Evolutionary conservation across 306 rosid species (phyloP), one percentile per base, ranked within the genome.

Genomic region (Gastrolobium bilobum): DNA sequence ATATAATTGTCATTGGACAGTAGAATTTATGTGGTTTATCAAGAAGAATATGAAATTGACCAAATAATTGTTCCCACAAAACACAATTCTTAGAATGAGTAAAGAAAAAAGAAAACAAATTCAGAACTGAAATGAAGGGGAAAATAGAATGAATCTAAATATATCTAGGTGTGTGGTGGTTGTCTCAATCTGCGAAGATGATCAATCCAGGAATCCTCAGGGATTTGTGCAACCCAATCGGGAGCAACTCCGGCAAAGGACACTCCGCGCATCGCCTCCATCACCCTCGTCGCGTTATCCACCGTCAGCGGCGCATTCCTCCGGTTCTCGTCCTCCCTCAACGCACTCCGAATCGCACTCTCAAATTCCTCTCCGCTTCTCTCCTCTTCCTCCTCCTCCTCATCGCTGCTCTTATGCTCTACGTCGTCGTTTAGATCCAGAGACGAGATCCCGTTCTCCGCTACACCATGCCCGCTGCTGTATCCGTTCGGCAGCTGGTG

Each of bases 191-290:
- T 71, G 4, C 86, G 92, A 77, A 96, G 90, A 14, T 83, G 98
- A 69, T 90, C 92, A 47, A 93, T 80, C 98, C 96, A 96, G 31
- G 79, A 82, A 37, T 86, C 92, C 75, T 90, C 97, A 0, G 98
- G 83, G 60, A 93, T 73, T 50, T 62, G 71, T 6, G 76, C 77
- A 2, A 74, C 95, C 98, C 99, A 95, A 73, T 84, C 89, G 0
- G 98, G 98, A 57, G 85, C 88, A 0, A 65, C 84, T 42, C 98
- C 98, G 2, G 75, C 88, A 31, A 93, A 86, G 15, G 96, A 88
- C 37, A 95, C 78, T 3, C 91, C 91, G 4, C 94, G 95, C 98
- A 95, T 95, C 29, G 96, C 98, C 60, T 91, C 97, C 90, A 86
- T 87, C 15, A 95, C 93, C 51, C 97, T 89, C 53, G 79, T 69